Base-by-base conservation (phyloP, 371 early-diverging fungal genomes). In the Phascolomyces articulosus region DNA sequence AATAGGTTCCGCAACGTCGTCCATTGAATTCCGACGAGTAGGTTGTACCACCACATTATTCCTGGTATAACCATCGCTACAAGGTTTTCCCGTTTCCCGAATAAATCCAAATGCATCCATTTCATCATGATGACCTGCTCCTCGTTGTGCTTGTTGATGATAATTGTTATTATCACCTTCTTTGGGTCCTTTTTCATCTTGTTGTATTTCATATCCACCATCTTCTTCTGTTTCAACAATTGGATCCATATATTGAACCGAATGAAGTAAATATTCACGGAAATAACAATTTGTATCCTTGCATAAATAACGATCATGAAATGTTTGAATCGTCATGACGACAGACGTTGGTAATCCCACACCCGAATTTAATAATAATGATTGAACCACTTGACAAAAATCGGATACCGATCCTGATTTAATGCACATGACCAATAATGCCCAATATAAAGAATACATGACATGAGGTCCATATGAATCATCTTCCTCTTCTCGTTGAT, bases 251-350 rank as follows among this genome's bases (percentile, higher is more conserved):
- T 64, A 67, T 24, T 66, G 57, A 4, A 75, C 64, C 7, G 38
- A 20, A 10, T 40, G 69, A 53, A 74, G 76, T 65, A 79, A 62
- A 27, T 79, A 79, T 18, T 62, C 58, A 9, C 64, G 8, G 68
- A 77, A 79, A 67, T 77, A 79, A 60, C 80, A 79, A 8, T 59
- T 31, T 15, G 10, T 18, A 24, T 53, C 54, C 34, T 65, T 68
- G 8, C 63, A 47, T 9, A 72, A 26, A 54, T 70, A 66, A 3
- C 26, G 58, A 28, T 80, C 78, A 55, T 80, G 78, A 47, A 77
- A 72, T 2, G 65, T 49, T 29, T 80, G 80, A 24, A 80, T 56
- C 1, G 73, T 69, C 13, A 71, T 72, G 34, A 77, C 41, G 10
- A 79, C 18, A 0, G 80, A 74, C 11, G 72, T 63, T 10, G 76